Evolutionary conservation across 371 early-diverging fungal species (phyloP).

Genomic region (Saksenaea oblongispora): DNA sequence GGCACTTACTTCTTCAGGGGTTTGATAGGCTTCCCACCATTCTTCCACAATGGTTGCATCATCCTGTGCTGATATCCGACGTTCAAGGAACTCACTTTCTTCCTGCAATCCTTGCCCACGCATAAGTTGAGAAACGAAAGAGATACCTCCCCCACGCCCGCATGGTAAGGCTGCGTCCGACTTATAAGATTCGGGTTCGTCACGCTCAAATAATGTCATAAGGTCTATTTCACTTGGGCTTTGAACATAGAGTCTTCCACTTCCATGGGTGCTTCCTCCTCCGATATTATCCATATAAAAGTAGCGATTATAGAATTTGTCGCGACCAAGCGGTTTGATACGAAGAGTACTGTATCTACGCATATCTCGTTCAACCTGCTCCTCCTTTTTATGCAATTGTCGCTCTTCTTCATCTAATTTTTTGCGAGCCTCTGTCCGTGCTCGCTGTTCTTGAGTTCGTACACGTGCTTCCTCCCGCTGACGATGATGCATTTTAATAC

Average conservation of each 20-base stretch:
- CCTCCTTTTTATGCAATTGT: conserved; percentile 48
- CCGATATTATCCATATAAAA: conserved; percentile 83
- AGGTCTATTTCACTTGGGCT: conserved; percentile 56
- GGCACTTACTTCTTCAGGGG: conserved; percentile 56
- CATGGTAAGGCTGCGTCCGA: conserved; percentile 23
- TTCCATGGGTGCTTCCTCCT: conserved; percentile 57
- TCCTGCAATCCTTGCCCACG: conserved; percentile 26
- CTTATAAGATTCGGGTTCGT: conserved; percentile 9
- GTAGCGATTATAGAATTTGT: conserved; percentile 83
- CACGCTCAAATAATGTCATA: conserved; percentile 38
- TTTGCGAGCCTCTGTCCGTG: conserved; percentile 45
- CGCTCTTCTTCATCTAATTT: conserved; percentile 54
- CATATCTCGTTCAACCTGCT: conserved; percentile 67
- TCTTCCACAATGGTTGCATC: conserved; percentile 12
- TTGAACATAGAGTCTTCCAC: conserved; percentile 67
- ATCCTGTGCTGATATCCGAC: conserved; percentile 13
- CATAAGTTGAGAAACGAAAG: conserved; percentile 34
- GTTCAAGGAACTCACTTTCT: conserved; percentile 30
- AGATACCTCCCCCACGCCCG: conserved; percentile 47
- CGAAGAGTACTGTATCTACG: conserved; percentile 67
- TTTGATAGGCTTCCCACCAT: conserved; percentile 67
- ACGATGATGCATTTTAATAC: conserved; percentile 41
- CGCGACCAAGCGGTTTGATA: conserved; percentile 76
- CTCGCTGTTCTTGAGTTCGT: conserved; percentile 45
- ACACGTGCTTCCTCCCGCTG: conserved; percentile 54